Conservation (phyloP, 106 monocot genomes). For the Acorus gramineus region DNA sequence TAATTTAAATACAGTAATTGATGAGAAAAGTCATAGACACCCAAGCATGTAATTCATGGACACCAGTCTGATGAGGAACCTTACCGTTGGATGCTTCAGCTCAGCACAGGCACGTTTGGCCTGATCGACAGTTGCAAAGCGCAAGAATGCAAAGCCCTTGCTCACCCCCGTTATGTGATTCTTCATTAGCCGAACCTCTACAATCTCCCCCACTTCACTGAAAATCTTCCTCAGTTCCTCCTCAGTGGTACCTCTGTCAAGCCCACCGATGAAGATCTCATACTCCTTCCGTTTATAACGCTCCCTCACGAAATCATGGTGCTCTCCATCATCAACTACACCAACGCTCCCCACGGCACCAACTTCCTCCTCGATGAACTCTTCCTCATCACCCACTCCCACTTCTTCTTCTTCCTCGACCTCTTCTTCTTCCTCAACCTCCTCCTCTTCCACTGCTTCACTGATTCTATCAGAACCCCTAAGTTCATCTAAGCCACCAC, state of each 20-base stretch:
- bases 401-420: conserved; percentile 27
- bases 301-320: conserved; percentile 60
- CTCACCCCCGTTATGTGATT: conserved; percentile 71
- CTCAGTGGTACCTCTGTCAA: conserved; percentile 80
- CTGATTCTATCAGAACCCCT: too few species aligned
- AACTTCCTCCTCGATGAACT: conserved; percentile 51
- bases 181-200: conserved; percentile 70
- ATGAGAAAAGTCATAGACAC: neutral
- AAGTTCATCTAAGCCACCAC: too few species aligned
- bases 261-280: conserved; percentile 94
- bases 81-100: conserved; percentile 73
- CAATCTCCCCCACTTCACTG: conserved; percentile 62
- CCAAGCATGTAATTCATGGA: too few species aligned
- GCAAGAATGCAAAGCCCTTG: conserved; percentile 91
- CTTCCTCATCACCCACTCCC: conserved; percentile 39
- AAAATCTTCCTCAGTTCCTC: conserved; percentile 81
- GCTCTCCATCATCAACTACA: conserved; percentile 57
- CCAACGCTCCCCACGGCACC: conserved; percentile 38
- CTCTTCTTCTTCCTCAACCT: conserved; percentile 19
- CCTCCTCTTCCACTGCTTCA: conserved; percentile 45
- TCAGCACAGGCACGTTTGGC: conserved; percentile 74
- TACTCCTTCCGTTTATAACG: conserved; percentile 79
- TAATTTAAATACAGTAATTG: too few species aligned
- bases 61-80: too few species aligned
- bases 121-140: conserved; percentile 87